These are phyloP conservation scores for Brettanomyces anomalus DNA, from an alignment of 805 yeast species.

Conservation along the genomic window DNA sequence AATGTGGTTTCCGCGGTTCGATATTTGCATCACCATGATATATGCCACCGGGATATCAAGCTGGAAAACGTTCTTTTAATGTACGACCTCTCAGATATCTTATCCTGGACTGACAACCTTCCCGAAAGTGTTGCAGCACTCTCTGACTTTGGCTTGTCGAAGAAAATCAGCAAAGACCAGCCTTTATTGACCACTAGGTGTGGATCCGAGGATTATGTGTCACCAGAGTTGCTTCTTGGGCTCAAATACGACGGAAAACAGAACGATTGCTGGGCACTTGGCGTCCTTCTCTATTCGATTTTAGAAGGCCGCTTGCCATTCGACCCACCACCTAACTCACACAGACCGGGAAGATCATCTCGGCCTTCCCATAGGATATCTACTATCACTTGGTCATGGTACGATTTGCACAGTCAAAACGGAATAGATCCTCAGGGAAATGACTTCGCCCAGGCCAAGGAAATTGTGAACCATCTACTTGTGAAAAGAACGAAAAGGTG, in stretches of 20 bases:
- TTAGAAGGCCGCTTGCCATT: conserved; percentile 87
- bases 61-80: conserved; percentile 64
- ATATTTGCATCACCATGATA: conserved; percentile 56
- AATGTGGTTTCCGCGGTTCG: conserved; percentile 64
- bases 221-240: conserved; percentile 91
- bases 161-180: conserved; percentile 48
- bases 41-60: conserved; percentile 89
- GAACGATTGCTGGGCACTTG: conserved; percentile 92
- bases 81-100: conserved; percentile 26
- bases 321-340: conserved; percentile 65
- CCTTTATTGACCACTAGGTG: conserved; percentile 78
- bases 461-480: conserved; percentile 41
- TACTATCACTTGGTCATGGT: conserved; percentile 89
- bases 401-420: conserved; percentile 29
- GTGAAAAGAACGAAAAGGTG: conserved; percentile 39
- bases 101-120: conserved; percentile 2
- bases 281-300: conserved; percentile 79
- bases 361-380: conserved; percentile 85
- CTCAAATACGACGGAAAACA: conserved; percentile 84
- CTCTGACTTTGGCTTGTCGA: conserved; percentile 87
- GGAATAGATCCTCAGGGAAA: conserved; percentile 2
- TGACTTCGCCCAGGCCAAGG: conserved; percentile 31
- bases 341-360: conserved; percentile 37
- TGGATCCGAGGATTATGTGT: conserved; percentile 94
- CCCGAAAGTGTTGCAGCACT: conserved; percentile 36